Evolutionary conservation across 257 asterid species (phyloP), one percentile per base, ranked within the genome.

Genomic region (Penstemon davidsonii): DNA sequence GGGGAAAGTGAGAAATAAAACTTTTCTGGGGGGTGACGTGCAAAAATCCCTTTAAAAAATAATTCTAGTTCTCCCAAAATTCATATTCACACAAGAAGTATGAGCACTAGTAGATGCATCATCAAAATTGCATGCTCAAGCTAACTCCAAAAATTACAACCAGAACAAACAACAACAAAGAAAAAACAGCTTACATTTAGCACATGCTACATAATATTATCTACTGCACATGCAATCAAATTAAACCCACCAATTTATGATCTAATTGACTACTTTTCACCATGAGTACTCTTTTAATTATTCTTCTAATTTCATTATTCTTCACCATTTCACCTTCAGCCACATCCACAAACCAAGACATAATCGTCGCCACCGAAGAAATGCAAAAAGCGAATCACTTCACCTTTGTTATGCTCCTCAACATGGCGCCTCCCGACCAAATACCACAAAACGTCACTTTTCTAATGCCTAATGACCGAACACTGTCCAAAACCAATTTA

Each of bases 321-420:
- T 25, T 25, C 33, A 1, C 2, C 57, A 8, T 71, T 6, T 59
- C 80, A 40, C 49, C 79, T 3, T 49, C 51, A 4, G 74, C 75
- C 13, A 57, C 55, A 42, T 7, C 13, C 54, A 38, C 54, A 71
- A 62, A 7, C 63, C 56, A 50, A 55, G 81, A 72, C 54, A 73
- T 84, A 6, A 19, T 6, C 7, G 67, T 25, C 0, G 89, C 98
- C 47, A 82, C 76, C 0, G 78, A 80, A 63, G 96, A 91, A 71
- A 89, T 91, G 96, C 88, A 83, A 47, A 81, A 60, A 42, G 92
- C 96, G 8, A 83, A 85, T 52, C 87, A 91, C 76, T 91, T 81
- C 85, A 81, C 96, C 41, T 89, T 82, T 54, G 86, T 89, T 3
- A 75, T 87, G 85, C 92, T 91, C 64, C 52, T 87, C 55, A 82